A percentile compares a stretch with the other conserved stretches of the same genome.
Evolutionary conservation across 1,284 basidiomycete genomes (phyloP).

Genomic region (Sanghuangporus baumii): DNA sequence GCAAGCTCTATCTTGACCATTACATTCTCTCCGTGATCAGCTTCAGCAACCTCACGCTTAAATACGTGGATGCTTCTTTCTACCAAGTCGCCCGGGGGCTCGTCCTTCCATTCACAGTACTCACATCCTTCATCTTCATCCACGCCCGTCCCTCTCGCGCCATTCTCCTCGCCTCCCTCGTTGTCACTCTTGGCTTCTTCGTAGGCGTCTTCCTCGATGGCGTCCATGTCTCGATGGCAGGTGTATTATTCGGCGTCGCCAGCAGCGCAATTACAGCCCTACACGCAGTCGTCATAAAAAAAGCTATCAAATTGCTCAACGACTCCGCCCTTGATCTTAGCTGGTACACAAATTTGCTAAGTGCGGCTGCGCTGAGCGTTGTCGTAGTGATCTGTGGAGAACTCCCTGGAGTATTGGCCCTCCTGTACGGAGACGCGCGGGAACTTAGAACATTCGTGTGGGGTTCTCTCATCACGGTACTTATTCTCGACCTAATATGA

Average conservation of each 20-base stretch:
- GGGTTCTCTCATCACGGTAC: constrained; percentile 72
- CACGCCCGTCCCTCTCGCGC: constrained; percentile 65
- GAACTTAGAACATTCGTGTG: constrained; percentile 56
- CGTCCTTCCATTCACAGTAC: constrained; percentile 81
- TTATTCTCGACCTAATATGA: not conserved
- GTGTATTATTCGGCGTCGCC: constrained; percentile 70
- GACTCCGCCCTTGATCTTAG: constrained; percentile 75
- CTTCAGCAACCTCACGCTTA: constrained; percentile 86
- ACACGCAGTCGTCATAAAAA: constrained; percentile 86
- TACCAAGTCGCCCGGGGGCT: constrained; percentile 88
- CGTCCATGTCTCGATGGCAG: constrained; percentile 51
- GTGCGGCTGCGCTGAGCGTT: constrained; percentile 60
- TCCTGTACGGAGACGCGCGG: constrained; percentile 47
- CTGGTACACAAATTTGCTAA: constrained; percentile 82
- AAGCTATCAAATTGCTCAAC: constrained; percentile 65
- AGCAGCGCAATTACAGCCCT: constrained; percentile 74
- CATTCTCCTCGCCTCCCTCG: constrained; percentile 62
- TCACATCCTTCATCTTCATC: constrained; percentile 69
- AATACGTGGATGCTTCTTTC: constrained; percentile 89
- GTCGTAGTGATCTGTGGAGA: constrained; percentile 70
- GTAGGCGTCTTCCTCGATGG: constrained; percentile 78
- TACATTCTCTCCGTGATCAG: constrained; percentile 31
- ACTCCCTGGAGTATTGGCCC: constrained; percentile 47
- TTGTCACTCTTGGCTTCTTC: constrained; percentile 83
- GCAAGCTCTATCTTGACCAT: not conserved